Evolutionary conservation across 2,329 filamentous ascomycete species (phyloP).

Genomic region (Hymenoscyphus salicellus): DNA sequence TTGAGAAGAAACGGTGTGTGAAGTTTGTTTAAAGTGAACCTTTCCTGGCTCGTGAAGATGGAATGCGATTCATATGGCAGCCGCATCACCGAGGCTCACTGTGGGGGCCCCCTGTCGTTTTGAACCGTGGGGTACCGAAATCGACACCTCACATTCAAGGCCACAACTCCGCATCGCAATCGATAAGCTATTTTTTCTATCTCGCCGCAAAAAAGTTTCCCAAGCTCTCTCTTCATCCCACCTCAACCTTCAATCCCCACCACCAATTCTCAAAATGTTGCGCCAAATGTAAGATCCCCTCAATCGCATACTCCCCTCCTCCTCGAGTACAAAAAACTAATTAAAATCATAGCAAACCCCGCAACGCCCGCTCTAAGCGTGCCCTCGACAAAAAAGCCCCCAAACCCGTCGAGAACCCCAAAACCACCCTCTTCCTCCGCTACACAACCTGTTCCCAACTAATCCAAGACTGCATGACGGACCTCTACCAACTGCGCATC

Average conservation of each 20-base stretch:
- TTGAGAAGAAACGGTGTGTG: neutral
- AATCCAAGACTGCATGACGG: conserved; percentile 77
- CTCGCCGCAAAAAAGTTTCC: conserved; percentile 13
- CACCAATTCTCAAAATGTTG: conserved; percentile 33
- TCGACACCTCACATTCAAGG: neutral
- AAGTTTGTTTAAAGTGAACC: neutral
- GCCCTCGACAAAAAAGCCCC: conserved; percentile 91
- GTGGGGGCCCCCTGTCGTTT: neutral
- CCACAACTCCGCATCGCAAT: neutral
- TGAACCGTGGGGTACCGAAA: neutral
- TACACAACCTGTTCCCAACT: conserved; percentile 82
- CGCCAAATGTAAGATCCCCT: conserved; percentile 34
- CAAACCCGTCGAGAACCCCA: conserved; percentile 84
- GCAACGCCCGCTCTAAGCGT: conserved; percentile 87
- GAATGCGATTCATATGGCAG: neutral
- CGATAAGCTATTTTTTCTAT: neutral
- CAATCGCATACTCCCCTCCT: neutral
- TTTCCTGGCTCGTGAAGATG: neutral
- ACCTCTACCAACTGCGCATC: conserved; percentile 80
- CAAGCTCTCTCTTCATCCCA: conserved; percentile 14
- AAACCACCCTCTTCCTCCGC: conserved; percentile 83
- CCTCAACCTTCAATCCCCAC: neutral
- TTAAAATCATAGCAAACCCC: conserved; percentile 53
- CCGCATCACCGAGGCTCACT: neutral
- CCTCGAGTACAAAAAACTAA: conserved; percentile 5